phyloP scores from a whole-genome alignment of 1,284 basidiomycete species.

The Malassezia obtusa region DNA sequence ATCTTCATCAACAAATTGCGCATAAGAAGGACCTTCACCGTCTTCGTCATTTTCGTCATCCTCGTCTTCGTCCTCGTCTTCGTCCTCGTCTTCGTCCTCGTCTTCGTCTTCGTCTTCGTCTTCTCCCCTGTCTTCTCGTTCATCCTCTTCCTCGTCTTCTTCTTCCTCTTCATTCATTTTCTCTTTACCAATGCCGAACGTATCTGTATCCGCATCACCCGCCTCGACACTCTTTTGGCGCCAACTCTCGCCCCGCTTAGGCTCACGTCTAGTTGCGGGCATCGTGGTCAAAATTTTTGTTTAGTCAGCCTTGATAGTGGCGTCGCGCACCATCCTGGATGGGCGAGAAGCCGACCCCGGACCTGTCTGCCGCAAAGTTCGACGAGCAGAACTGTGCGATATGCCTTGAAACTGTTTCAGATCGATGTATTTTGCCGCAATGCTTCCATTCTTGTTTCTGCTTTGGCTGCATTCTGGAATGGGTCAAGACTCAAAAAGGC shows the following conservation, averaged over 20 bases:
- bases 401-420: constrained; percentile 8
- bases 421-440: constrained; percentile 10
- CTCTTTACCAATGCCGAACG: too few relatives aligned
- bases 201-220: too few relatives aligned
- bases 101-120: constrained; percentile 4
- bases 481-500: constrained; percentile 3
- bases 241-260: not conserved
- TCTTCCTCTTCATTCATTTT: constrained; percentile 7
- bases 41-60: constrained; percentile 6
- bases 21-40: constrained; percentile 13
- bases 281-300: constrained; percentile 7
- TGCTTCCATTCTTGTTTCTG: constrained; percentile 19
- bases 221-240: not conserved
- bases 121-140: constrained; percentile 15
- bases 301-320: not conserved
- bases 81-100: not conserved
- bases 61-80: not conserved
- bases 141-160: constrained; percentile 2
- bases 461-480: constrained; percentile 8
- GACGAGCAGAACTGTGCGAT: constrained; percentile 12
- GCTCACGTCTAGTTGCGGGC: not conserved
- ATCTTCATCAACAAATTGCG: constrained; percentile 35
- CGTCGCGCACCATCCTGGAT: not conserved
- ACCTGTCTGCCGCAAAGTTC: not conserved
- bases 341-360: not conserved